phyloP scores from a whole-genome alignment of 495 filamentous ascomycete species.

The Amniculicola lignicola region DNA sequence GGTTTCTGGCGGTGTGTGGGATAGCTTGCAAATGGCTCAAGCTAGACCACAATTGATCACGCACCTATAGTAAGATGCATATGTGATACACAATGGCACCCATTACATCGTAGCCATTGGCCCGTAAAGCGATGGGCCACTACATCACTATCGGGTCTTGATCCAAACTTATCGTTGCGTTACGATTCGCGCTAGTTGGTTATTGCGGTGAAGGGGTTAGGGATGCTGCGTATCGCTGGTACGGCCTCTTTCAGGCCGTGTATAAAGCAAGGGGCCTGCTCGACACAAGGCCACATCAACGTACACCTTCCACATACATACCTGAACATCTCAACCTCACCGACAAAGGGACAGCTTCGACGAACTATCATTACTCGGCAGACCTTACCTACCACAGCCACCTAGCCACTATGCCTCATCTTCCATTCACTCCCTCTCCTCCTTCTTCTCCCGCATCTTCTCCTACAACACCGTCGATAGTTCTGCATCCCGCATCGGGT shows the following conservation, averaged over 20 bases:
- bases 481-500: constrained; percentile 32
- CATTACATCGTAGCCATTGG: constrained; percentile 13
- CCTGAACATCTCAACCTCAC: neutral
- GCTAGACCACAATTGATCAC: constrained; percentile 21
- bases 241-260: neutral
- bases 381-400: neutral
- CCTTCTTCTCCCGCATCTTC: constrained; percentile 17
- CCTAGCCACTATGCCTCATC: constrained; percentile 27
- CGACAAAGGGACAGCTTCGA: neutral
- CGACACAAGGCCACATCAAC: constrained; percentile 1
- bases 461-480: constrained; percentile 31
- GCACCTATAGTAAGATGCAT: constrained; percentile 28
- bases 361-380: neutral
- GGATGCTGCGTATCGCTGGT: no score
- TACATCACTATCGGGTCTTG: constrained; percentile 13
- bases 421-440: constrained; percentile 31
- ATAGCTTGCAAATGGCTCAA: constrained; percentile 15
- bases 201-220: constrained; percentile 32
- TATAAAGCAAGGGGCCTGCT: constrained; percentile 13
- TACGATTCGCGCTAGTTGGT: constrained; percentile 15
- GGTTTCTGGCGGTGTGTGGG: constrained; percentile 29
- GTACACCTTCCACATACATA: no score
- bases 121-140: constrained; percentile 13
- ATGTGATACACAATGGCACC: constrained; percentile 9
- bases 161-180: constrained; percentile 13